Evolutionary conservation across 1,284 basidiomycete genomes (phyloP).

Genomic region (Naganishia sp.): DNA sequence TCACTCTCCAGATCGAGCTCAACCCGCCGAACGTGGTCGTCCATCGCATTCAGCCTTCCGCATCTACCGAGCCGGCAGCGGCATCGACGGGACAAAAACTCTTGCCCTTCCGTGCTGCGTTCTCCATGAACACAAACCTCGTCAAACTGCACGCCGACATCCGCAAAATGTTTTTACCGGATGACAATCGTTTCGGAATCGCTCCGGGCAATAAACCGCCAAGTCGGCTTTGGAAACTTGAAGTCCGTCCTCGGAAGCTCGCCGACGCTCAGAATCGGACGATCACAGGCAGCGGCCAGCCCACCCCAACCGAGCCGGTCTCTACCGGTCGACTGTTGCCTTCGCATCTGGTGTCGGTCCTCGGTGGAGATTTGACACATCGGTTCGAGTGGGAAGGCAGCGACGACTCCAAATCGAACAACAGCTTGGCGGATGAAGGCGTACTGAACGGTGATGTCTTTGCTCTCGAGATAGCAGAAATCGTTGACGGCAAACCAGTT

Average conservation of each 20-base stretch:
- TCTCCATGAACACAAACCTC: constrained; percentile 22
- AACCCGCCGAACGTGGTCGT: constrained; percentile 70
- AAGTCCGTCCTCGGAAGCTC: constrained; percentile 21
- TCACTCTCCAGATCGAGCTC: constrained; percentile 66
- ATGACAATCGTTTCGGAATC: constrained; percentile 15
- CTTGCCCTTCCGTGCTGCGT: constrained; percentile 18
- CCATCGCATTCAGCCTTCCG: constrained; percentile 53
- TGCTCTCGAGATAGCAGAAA: constrained; percentile 45
- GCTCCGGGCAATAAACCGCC: constrained; percentile 8
- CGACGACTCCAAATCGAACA: constrained; percentile 22
- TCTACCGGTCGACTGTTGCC: constrained; percentile 27
- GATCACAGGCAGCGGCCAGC: constrained; percentile 22
- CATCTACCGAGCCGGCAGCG: constrained; percentile 21
- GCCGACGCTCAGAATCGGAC: constrained; percentile 22
- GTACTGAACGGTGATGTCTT: constrained; percentile 44
- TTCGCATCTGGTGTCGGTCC: constrained; percentile 34
- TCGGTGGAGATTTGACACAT: constrained; percentile 31
- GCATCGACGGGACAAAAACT: neutral
- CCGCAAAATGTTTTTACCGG: constrained; percentile 21
- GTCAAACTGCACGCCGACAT: constrained; percentile 39
- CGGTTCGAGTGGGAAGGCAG: constrained; percentile 26
- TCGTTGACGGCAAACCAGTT: constrained; percentile 19
- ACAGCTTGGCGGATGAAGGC: constrained; percentile 34
- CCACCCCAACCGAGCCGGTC: neutral
- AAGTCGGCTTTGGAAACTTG: constrained; percentile 32